Evolutionary conservation across 257 asterid species (phyloP), one percentile per base, ranked within the genome.

Genomic region (Galeopsis tetrahit): DNA sequence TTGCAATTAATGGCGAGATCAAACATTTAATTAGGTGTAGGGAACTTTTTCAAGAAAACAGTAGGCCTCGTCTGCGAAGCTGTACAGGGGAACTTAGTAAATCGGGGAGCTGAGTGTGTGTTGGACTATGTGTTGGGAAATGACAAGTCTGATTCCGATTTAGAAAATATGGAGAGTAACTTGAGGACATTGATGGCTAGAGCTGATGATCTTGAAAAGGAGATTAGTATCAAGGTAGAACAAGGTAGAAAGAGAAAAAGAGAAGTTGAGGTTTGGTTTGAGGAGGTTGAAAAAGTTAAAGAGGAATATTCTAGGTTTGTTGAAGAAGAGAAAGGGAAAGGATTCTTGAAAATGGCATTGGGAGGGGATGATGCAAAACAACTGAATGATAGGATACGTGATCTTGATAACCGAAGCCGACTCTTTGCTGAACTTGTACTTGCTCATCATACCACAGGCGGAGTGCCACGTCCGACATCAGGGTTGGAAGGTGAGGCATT

Each of bases 391-490:
- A 38, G 49, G 10, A 60, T 61, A 14, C n/a, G 1, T 5, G 15
- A 14, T 7, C 69, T 71, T 71, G 48, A 58, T 71, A 59, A 71
- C 17, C 68, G 46, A 71, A 71, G 69, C 44, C 21, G 28, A 52
- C 46, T 10, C 28, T 72, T 72, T 21, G 43, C 44, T 4, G 77
- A 63, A 36, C 63, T 62, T 62, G 31, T 43, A 32, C 38, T 59
- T 59, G 75, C 34, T 43, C 57, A 11, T 32, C 1, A 31, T 44
- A 28, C 31, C 7, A 59, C 5, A 1, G n/a, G 21, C 2, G 58
- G 66, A 2, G 55, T 17, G 13, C 4, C 15, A n/a, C 46, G 46
- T 3, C 10, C 61, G 61, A 33, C 48, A 2, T 28, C 66, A 28
- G 14, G 10, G 58, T 13, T 70, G 67, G 46, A 40, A 4, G 75